Conservation (phyloP, 2,329 filamentous ascomycete genomes). For the Microsporum ferrugineum region DNA sequence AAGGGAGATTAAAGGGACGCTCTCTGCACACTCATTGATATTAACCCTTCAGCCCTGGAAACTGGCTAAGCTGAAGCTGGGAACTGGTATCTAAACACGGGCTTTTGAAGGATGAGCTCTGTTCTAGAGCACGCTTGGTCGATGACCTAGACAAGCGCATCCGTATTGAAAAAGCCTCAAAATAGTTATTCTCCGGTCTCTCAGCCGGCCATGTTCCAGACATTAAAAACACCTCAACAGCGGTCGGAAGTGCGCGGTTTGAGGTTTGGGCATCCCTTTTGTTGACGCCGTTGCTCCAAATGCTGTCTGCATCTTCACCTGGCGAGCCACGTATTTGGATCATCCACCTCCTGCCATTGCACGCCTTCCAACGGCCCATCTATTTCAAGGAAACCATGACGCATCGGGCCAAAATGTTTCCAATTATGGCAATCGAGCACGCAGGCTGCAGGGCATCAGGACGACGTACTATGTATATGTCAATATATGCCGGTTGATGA, state of each 20-base stretch:
- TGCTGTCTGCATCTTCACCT: neutral
- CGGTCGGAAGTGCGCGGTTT: neutral
- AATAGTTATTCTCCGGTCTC: neutral
- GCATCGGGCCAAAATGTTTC: neutral
- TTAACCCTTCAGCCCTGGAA: neutral
- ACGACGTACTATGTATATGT: neutral
- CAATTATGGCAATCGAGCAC: conserved; percentile 2
- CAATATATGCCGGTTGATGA: neutral
- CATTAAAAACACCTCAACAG: neutral
- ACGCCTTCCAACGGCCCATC: neutral
- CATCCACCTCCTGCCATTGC: neutral
- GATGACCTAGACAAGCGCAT: neutral
- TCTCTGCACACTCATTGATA: neutral
- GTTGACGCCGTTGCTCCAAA: neutral
- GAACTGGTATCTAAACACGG: neutral
- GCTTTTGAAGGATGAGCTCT: neutral
- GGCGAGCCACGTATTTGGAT: neutral
- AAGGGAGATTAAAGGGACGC: conserved; percentile 1
- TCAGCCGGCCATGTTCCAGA: neutral
- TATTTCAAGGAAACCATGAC: neutral
- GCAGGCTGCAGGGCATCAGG: neutral
- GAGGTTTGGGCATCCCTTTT: neutral
- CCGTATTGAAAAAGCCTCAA: neutral
- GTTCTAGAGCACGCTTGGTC: neutral
- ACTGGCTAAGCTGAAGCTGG: neutral